Evolutionary conservation across 1,284 basidiomycete species (phyloP), one percentile per base, ranked within the genome.

Genomic region (Tilletia walkeri): DNA sequence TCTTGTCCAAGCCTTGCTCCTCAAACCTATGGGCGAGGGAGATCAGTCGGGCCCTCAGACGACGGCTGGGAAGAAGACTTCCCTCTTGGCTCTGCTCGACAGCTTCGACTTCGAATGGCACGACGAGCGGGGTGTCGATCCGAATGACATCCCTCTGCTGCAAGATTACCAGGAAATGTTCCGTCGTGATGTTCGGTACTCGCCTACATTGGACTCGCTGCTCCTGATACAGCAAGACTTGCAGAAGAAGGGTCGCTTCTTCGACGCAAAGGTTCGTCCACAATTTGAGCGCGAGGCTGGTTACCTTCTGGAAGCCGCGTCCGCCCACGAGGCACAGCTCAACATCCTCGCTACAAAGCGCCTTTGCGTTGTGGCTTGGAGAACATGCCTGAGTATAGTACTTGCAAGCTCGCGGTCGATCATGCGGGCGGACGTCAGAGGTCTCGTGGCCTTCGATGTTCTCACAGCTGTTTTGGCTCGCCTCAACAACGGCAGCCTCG

Each of bases 81-180:
- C 94, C 81, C 90, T 97, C 82, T 90, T 96, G 77, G 93, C 95
- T 82, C 88, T 94, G 66, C 87, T 96, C 53, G 90, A 92, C 78
- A 91, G 91, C 0, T 86, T 97, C 73, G 90, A 91, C 82, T 91
- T 96, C 77, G 90, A 91, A 72, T 97, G 94, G 93, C 88, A 88
- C 20, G 94, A 97, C 83, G 88, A 88, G 68, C 71, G 77, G 1
- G 12, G 59, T 4, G 59, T 63, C 36, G 34, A 38, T 38, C 30
- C 59, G 12, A 36, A 39, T 16, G 7, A 38, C 3, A 34, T 63
- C 34, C 59, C 59, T 39, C 14, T 63, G 12, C 36, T 63, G 38
- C 36, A 63, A 20, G 59, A 63, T 34, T 63, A 63, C 34, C 9
- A 4, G 6, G 36, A 63, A 39, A 10, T 63, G 59, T 63, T 63